Base-by-base conservation (phyloP, 176 grass and related monocot species). In the Hsuehochloa calcarea region DNA sequence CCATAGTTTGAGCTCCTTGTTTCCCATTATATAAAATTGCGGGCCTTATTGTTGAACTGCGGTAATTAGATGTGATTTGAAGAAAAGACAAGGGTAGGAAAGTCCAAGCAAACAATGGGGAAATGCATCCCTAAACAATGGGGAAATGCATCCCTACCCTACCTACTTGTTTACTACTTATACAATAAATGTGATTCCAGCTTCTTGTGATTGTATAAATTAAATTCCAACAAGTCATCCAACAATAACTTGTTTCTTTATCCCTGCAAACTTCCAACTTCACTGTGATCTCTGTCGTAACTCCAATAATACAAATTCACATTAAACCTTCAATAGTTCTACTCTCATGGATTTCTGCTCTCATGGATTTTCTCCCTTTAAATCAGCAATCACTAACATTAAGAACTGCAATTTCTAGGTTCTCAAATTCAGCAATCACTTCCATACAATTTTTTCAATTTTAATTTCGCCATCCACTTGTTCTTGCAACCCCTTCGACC, bases 401-500 rank as follows among this genome's bases (percentile, higher is more conserved):
- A 81, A 15, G 62, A 70, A 20, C 52, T 82, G 3, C 25, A 55
- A 13, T 52, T 56, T 22, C 22, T 65, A 80, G 22, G 59, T 52
- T 80, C 27, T 49, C 61, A 14, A 79, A 70, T 47, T 71, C 58
- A 47, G 37, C 23, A 37, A 20, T 76, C 29, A 19, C 23, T 60
- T 72, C 73, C 51, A 76, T 77, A 25, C 5, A 49, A 83, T 51
- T 10, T 17, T 65, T n/a, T 72, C 10, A 4, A 45, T n/a, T 73
- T 80, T 80, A 85, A 56, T 68, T 65, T 80, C 27, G 60, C 41
- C 27, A 71, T 72, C 74, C 10, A 10, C 22, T 22, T 50, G 46
- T 65, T 29, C 78, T 65, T 87, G 79, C 70, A 65, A 69, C 49
- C 71, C 39, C n/a, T 67, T 68, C 17, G 6, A 79, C 20, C 31